Percentiles rank a stretch among this genome's conserved stretches.
These are phyloP conservation scores for Lactarius hengduanensis DNA, from an alignment of 768 basidiomycete genomes.

Conservation along the genomic window DNA sequence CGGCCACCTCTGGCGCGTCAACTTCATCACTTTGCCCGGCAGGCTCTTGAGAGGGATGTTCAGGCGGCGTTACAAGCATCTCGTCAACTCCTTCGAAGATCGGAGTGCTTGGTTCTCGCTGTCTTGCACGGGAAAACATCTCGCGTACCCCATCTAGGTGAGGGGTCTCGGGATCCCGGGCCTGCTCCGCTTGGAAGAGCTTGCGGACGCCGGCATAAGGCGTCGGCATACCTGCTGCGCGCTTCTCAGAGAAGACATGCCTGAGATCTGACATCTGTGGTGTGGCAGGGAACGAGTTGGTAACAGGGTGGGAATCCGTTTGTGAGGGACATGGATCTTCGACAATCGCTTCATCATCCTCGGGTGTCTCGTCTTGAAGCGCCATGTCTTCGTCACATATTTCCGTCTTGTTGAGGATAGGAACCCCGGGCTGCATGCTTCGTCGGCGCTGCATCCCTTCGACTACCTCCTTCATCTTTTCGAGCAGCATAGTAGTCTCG, in stretches of 20 bases:
- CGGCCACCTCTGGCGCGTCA: constrained; percentile 16
- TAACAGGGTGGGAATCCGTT: constrained; percentile 15
- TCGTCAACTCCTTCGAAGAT: constrained; percentile 34
- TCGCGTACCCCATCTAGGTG: constrained; percentile 37
- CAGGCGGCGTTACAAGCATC: constrained; percentile 36
- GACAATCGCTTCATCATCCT: constrained; percentile 24
- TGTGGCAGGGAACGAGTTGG: constrained; percentile 30
- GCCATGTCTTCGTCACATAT: constrained; percentile 41
- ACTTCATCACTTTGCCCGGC: constrained; percentile 14
- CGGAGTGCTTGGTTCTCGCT: constrained; percentile 30
- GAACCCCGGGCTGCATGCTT: constrained; percentile 33
- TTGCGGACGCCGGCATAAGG: constrained; percentile 36
- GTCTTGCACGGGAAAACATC: constrained; percentile 33
- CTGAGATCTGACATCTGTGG: constrained; percentile 36
- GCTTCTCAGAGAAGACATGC: constrained; percentile 34
- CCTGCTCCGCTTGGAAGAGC: constrained; percentile 33
- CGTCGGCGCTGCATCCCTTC: constrained; percentile 39
- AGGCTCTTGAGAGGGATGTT: constrained; percentile 27
- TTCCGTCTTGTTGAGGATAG: constrained; percentile 39
- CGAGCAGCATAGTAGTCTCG: constrained; percentile 38
- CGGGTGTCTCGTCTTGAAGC: constrained; percentile 31
- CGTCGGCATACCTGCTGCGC: constrained; percentile 29
- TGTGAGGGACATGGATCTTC: constrained; percentile 4
- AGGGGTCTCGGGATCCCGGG: constrained; percentile 35
- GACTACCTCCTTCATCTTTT: constrained; percentile 40